Percentiles rank a stretch among this genome's conserved stretches.
Conservation (phyloP, 129 eudicot species). For the Chrysanthemum seticuspe region DNA sequence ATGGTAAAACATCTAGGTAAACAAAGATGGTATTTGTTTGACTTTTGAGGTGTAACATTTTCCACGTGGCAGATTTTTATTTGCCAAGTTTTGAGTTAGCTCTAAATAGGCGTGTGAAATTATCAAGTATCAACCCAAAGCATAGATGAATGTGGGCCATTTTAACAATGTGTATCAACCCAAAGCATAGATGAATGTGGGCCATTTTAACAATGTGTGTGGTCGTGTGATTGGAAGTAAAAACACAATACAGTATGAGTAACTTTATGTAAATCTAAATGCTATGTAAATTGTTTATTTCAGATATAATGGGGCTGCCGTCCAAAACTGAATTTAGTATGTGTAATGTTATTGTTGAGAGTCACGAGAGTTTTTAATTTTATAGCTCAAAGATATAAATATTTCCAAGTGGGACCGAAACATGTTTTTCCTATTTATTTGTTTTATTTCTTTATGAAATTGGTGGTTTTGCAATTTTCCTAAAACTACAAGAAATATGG, state of each 20-base stretch:
- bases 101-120: not conserved
- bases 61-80: constrained; percentile 15
- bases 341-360: constrained; percentile 17
- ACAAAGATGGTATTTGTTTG: constrained; percentile 18
- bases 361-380: constrained; percentile 22
- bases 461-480: not conserved
- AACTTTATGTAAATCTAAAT: too few species aligned
- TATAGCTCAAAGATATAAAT: not conserved
- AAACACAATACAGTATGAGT: too few species aligned
- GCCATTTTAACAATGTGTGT: not conserved
- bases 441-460: not conserved
- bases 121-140: not conserved
- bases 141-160: not conserved
- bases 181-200: not conserved
- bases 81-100: constrained; percentile 2
- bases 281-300: not conserved
- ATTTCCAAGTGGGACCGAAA: constrained; percentile 20
- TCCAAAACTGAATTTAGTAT: constrained; percentile 1
- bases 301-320: not conserved
- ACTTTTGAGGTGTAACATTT: constrained; percentile 5
- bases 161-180: not conserved
- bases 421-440: not conserved
- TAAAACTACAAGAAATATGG: not conserved
- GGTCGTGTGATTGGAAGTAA: too few species aligned
- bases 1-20: constrained; percentile 11